These are phyloP conservation scores for Alisma plantagoaquatica DNA, from an alignment of 106 monocot species.

Conservation along the genomic window DNA sequence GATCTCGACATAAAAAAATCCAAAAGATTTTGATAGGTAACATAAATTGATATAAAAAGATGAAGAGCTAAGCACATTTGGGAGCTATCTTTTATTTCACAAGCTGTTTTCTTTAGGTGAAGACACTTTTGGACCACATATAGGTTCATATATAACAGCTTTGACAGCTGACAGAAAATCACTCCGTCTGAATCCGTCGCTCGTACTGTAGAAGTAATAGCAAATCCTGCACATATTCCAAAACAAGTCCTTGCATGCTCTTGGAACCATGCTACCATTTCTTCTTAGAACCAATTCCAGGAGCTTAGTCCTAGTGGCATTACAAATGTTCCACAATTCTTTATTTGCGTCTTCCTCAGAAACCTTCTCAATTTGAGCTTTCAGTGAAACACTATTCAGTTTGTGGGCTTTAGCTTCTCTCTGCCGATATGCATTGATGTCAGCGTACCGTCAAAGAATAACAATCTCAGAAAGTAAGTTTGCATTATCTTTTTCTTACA, in stretches of 20 bases:
- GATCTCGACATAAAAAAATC: too few relatives aligned
- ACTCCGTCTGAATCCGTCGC: constrained; percentile 69
- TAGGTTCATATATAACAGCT: constrained; percentile 63
- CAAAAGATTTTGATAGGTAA: too few relatives aligned
- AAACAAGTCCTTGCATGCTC: constrained; percentile 78
- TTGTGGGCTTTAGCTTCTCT: constrained; percentile 67
- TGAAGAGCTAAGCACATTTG: too few relatives aligned
- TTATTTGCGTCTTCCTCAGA: constrained; percentile 42
- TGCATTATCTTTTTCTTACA: too few relatives aligned
- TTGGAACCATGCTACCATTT: constrained; percentile 52
- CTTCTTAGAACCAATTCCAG: constrained; percentile 45
- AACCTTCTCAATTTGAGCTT: constrained; percentile 20
- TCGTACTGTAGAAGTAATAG: constrained; percentile 52
- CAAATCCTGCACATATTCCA: constrained; percentile 77
- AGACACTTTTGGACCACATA: too few relatives aligned
- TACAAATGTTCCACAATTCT: constrained; percentile 22
- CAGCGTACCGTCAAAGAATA: too few relatives aligned
- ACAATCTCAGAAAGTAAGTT: too few relatives aligned
- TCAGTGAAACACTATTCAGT: constrained; percentile 51
- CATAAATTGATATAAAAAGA: too few relatives aligned
- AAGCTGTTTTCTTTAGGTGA: too few relatives aligned
- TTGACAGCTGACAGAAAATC: constrained; percentile 68
- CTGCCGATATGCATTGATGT: constrained; percentile 18
- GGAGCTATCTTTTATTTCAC: too few relatives aligned
- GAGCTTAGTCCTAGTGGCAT: constrained; percentile 41